Percentiles rank a stretch among this genome's conserved stretches.
phyloP scores from a whole-genome alignment of 1,139 yeast genomes.

The Magnusiomyces ingens region DNA sequence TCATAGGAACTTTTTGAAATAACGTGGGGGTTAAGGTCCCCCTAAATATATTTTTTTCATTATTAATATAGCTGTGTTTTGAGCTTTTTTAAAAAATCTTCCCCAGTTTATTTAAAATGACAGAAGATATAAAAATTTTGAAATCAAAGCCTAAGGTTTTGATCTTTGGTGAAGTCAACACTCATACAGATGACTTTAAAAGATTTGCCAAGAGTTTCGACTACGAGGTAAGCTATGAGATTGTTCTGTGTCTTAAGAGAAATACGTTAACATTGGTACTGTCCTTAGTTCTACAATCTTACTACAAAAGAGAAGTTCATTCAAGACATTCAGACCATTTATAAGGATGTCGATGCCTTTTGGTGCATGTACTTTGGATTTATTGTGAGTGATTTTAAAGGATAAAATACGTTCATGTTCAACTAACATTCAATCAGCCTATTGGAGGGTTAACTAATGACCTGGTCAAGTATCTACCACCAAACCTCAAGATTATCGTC shows the following conservation, averaged over 20 bases:
- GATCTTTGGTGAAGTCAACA: constrained; percentile 10
- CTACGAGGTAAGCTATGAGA: constrained; percentile 6
- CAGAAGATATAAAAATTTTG: too few species aligned
- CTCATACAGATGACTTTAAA: constrained; percentile 7
- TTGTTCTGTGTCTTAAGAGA: too few species aligned
- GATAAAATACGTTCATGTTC: background rate
- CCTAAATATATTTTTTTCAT: too few species aligned
- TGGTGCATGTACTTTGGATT: constrained; percentile 23
- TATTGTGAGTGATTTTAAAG: constrained; percentile 11
- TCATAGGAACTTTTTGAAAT: too few species aligned
- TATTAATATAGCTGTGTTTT: too few species aligned
- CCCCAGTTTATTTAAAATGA: too few species aligned
- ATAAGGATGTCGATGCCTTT: constrained; percentile 20
- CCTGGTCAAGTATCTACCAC: constrained; percentile 47
- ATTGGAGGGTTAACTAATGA: constrained; percentile 30
- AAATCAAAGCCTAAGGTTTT: constrained; percentile 10
- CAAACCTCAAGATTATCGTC: constrained; percentile 47
- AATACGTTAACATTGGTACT: background rate
- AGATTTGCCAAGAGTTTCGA: constrained; percentile 10
- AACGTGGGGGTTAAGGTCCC: too few species aligned
- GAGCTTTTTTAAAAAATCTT: too few species aligned
- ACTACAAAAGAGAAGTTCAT: constrained; percentile 19
- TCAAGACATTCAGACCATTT: constrained; percentile 17
- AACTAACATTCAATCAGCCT: constrained; percentile 8
- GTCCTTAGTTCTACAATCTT: constrained; percentile 12